Percentiles rank a stretch among this genome's conserved stretches.
Evolutionary conservation across 2,329 filamentous ascomycete species (phyloP).

Genomic region (Fonsecaea multimorphosa): DNA sequence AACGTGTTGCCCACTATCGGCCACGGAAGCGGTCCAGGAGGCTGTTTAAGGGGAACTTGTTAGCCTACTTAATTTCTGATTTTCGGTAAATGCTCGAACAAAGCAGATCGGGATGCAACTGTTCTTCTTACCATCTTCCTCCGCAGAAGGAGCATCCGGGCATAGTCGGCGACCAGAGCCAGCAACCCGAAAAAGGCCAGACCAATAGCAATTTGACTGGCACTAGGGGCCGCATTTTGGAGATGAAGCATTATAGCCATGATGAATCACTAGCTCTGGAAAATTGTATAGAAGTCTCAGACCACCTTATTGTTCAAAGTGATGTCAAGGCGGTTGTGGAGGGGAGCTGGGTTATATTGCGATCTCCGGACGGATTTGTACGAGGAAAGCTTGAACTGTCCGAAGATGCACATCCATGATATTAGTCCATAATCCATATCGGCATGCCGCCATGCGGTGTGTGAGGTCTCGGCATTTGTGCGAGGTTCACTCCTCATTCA

Average conservation of each 20-base stretch:
- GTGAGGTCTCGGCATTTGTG: constrained; percentile 15
- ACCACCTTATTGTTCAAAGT: not conserved
- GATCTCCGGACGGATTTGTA: not conserved
- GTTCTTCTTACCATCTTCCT: constrained; percentile 40
- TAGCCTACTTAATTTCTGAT: not conserved
- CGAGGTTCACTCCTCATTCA: constrained; percentile 8
- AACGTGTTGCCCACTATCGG: constrained; percentile 64
- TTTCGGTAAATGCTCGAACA: not conserved
- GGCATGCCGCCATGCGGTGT: not conserved
- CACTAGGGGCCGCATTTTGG: constrained; percentile 30
- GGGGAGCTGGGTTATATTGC: not conserved
- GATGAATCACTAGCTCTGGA: not conserved
- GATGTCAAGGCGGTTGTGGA: not conserved
- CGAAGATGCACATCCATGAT: not conserved
- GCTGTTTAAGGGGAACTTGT: constrained; percentile 44
- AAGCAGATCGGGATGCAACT: not conserved
- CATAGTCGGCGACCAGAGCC: constrained; percentile 38
- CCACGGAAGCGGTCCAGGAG: constrained; percentile 61
- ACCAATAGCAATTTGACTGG: constrained; percentile 29
- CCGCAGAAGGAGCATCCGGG: constrained; percentile 40
- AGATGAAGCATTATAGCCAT: constrained; percentile 35
- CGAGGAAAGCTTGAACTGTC: not conserved
- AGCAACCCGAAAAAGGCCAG: constrained; percentile 26
- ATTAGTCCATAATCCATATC: not conserved
- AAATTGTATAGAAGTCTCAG: constrained; percentile 2